Base-by-base conservation (phyloP, 1,284 basidiomycete genomes). In the Malassezia globosa region DNA sequence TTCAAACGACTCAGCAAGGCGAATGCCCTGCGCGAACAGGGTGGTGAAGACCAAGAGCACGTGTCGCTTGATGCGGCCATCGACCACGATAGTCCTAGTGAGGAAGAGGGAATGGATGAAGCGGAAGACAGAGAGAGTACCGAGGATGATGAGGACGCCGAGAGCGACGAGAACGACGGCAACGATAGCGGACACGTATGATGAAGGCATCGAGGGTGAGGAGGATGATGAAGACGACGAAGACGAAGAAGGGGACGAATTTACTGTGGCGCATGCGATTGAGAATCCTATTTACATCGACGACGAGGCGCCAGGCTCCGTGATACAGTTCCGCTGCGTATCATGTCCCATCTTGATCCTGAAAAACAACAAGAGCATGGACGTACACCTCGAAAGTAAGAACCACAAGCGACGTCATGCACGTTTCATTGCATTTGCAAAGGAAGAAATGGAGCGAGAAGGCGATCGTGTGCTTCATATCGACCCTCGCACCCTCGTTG, bases 381-480 rank as follows among this genome's bases (percentile, higher is more conserved):
- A 52, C 1, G 50, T 52, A 1, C 50, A 52, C 24, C 22, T 38
- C 18, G 45, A 37, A 7, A 52, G 50, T 18, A 52, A 52, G 43
- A 36, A 35, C 10, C 49, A 51, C 36, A 35, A 37, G 24, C 42
- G 50, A 3, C 44, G 50, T 13, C 34, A 42, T 21, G 7, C 44
- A 8, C 45, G 50, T 11, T 52, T 52, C 21, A 25, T 47, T 18
- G 22, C 29, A 4, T 52, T 52, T 34, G 50, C 29, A 19, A 19
- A 46, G 4, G 10, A 25, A 13, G 50, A 52, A 25, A 16, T 6
- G 7, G 24, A 37, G 18, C 24, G 23, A 6, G 50, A 52, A 26
- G 50, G 50, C 4, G 45, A 42, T 2, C 27, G 23, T 11, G 42
- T 47, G 1, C n/a, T 42, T 19, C 19, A 37, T 1, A 21, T 47